These are phyloP conservation scores for Crithidia expoeki DNA, from an alignment of 208 protist species.

Conservation along the genomic window DNA sequence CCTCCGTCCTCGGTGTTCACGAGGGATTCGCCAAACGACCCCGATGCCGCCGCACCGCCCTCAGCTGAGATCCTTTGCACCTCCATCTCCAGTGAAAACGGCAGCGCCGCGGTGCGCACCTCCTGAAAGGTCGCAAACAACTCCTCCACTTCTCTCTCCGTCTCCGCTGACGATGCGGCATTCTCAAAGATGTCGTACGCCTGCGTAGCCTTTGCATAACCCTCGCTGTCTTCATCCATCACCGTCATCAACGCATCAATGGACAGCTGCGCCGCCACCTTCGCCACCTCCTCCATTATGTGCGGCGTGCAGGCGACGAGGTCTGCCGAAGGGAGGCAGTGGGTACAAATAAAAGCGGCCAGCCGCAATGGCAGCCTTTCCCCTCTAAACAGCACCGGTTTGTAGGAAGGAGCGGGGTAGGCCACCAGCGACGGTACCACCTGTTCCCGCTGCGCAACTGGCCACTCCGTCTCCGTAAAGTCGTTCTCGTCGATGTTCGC, in stretches of 20 bases:
- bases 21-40: not conserved
- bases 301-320: constrained; percentile 11
- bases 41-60: constrained; percentile 8
- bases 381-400: not conserved
- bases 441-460: constrained; percentile 32
- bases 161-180: not conserved
- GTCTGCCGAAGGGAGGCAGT: constrained; percentile 24
- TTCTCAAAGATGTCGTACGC: not conserved
- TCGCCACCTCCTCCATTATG: constrained; percentile 15
- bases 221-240: constrained; percentile 9
- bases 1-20: constrained; percentile 1
- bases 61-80: constrained; percentile 11
- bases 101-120: not conserved
- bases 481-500: constrained; percentile 82
- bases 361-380: constrained; percentile 4
- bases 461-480: constrained; percentile 52
- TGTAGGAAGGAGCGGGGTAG: constrained; percentile 20
- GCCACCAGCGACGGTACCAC: constrained; percentile 52
- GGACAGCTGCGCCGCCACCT: constrained; percentile 7
- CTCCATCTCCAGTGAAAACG: constrained; percentile 13
- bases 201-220: not conserved
- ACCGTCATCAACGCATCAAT: constrained; percentile 17
- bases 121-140: not conserved
- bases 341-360: constrained; percentile 13
- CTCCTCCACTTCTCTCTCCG: not conserved